These are phyloP conservation scores for Pythium utonaiense DNA, from an alignment of 352 stramenopile species.

Conservation along the genomic window DNA sequence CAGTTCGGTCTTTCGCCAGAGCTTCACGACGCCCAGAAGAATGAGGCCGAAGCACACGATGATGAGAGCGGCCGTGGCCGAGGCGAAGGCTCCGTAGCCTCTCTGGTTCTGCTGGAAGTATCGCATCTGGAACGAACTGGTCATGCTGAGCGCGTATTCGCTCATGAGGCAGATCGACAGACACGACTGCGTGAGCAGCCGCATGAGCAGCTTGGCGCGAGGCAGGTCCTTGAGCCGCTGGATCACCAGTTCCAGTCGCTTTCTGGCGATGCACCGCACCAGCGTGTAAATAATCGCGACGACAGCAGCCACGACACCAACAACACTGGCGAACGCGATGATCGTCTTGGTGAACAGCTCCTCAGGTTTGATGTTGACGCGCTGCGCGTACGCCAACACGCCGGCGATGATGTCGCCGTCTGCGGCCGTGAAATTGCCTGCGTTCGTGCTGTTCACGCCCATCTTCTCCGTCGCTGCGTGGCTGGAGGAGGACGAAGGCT, in stretches of 20 bases:
- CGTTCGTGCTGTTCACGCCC: constrained; percentile 25
- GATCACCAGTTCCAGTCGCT: constrained; percentile 51
- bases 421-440: constrained; percentile 45
- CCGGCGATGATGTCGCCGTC: constrained; percentile 76
- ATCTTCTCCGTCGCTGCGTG: constrained; percentile 3
- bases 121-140: constrained; percentile 72
- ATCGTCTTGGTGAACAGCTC: constrained; percentile 72
- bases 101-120: constrained; percentile 49
- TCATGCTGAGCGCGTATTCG: constrained; percentile 79
- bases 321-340: constrained; percentile 57
- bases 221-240: constrained; percentile 63
- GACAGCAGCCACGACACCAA: constrained; percentile 50
- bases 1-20: constrained; percentile 57
- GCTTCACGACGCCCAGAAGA: constrained; percentile 57
- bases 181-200: constrained; percentile 61
- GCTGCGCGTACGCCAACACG: constrained; percentile 60
- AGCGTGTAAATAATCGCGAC: constrained; percentile 58
- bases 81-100: constrained; percentile 49
- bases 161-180: constrained; percentile 75
- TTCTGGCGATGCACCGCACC: constrained; percentile 39
- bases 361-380: constrained; percentile 59
- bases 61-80: constrained; percentile 56
- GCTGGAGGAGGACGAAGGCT: constrained; percentile 22
- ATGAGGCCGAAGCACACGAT: constrained; percentile 67
- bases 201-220: constrained; percentile 63